Evolutionary conservation across 805 yeast genomes (phyloP).

Genomic region (Monosporozyma aquatica): DNA sequence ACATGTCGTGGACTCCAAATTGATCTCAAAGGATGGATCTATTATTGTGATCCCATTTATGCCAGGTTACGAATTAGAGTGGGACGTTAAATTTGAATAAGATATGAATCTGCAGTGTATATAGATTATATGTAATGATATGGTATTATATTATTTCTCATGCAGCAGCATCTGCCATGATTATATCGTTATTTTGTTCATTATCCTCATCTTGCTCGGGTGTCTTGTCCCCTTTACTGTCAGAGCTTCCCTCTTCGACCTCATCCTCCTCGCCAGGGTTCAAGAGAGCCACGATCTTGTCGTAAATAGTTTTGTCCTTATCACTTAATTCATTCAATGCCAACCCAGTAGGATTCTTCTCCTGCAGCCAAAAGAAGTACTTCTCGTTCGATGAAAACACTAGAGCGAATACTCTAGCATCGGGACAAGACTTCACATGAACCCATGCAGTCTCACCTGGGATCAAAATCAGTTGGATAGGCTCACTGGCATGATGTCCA

Average conservation of each 20-base stretch:
- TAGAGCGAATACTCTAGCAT: constrained; percentile 69
- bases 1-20: constrained; percentile 48
- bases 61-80: constrained; percentile 66
- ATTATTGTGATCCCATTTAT: constrained; percentile 71
- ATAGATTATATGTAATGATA: background rate
- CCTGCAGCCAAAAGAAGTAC: constrained; percentile 65
- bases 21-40: constrained; percentile 29
- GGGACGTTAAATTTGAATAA: constrained; percentile 50
- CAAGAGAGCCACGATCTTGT: constrained; percentile 43
- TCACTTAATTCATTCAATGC: constrained; percentile 40
- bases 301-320: constrained; percentile 45
- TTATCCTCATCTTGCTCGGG: constrained; percentile 10
- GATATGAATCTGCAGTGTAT: background rate
- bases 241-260: constrained; percentile 14
- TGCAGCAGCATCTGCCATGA: constrained; percentile 5
- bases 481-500: constrained; percentile 13
- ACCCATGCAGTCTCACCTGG: constrained; percentile 81
- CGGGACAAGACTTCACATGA: constrained; percentile 55
- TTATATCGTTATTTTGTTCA: constrained; percentile 1
- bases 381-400: constrained; percentile 59
- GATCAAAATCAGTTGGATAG: constrained; percentile 50
- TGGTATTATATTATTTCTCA: background rate
- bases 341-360: constrained; percentile 46
- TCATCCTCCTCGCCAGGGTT: constrained; percentile 25
- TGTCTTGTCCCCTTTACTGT: constrained; percentile 10